Conservation (phyloP, 768 basidiomycete genomes). For the Pleurotus platypus region DNA sequence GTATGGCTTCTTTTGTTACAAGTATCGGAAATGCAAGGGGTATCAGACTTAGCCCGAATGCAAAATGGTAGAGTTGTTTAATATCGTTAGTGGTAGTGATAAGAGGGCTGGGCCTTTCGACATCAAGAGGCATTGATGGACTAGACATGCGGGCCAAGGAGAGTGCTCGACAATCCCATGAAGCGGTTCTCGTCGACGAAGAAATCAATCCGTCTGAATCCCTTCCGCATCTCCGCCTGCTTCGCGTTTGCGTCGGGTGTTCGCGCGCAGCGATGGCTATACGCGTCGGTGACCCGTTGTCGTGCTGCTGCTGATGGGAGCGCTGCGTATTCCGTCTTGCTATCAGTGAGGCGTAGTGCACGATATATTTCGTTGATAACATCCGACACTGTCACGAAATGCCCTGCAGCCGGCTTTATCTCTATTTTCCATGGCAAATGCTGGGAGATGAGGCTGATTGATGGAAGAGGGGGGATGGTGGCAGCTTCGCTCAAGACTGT, state of each 20-base stretch:
- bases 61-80: too few relatives aligned
- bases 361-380: conserved; percentile 42
- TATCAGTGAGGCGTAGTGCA: conserved; percentile 36
- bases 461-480: conserved; percentile 35
- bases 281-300: conserved; percentile 37
- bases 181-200: conserved; percentile 33
- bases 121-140: conserved; percentile 19
- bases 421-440: neutral
- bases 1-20: neutral
- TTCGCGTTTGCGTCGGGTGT: conserved; percentile 24
- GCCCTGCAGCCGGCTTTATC: conserved; percentile 5
- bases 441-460: neutral
- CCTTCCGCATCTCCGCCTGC: conserved; percentile 39
- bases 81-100: neutral
- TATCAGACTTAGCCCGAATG: too few relatives aligned
- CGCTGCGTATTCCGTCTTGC: conserved; percentile 33
- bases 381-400: conserved; percentile 24
- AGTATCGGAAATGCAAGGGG: too few relatives aligned
- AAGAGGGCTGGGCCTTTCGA: neutral
- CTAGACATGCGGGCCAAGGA: conserved; percentile 33
- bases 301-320: conserved; percentile 28
- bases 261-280: conserved; percentile 32
- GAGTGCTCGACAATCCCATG: conserved; percentile 33
- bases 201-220: conserved; percentile 57
- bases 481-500: conserved; percentile 36